Conservation (phyloP, 805 yeast genomes). For the Candida coquimbonensis region DNA sequence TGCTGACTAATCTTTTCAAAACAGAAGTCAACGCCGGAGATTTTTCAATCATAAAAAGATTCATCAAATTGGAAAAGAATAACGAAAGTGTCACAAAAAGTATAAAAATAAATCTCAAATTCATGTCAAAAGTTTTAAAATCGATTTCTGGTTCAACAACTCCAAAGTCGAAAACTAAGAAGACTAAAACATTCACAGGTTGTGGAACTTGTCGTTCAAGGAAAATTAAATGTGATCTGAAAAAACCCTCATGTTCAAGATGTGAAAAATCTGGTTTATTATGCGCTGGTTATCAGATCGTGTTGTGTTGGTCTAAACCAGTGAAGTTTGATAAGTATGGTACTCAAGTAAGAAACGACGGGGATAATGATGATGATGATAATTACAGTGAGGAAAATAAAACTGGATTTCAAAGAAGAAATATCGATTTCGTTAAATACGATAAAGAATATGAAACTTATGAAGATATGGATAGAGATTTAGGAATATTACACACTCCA, state of each 20-base stretch:
- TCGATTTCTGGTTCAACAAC: background rate
- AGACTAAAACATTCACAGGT: conserved; percentile 75
- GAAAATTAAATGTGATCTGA: conserved; percentile 74
- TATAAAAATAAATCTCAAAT: too few species aligned
- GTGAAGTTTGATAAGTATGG: conserved; percentile 43
- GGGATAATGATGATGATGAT: conserved; percentile 11
- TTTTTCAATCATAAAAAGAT: background rate
- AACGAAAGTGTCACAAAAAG: background rate
- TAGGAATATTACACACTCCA: conserved; percentile 46
- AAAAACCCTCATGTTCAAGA: conserved; percentile 61
- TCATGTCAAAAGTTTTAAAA: background rate
- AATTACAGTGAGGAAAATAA: conserved; percentile 24
- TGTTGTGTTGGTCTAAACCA: conserved; percentile 67
- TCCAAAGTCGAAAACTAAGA: conserved; percentile 20
- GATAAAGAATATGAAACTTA: conserved; percentile 62
- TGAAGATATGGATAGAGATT: conserved; percentile 74
- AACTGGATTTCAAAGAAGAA: conserved; percentile 60
- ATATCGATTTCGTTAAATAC: conserved; percentile 69
- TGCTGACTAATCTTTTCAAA: background rate
- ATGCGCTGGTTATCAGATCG: conserved; percentile 82
- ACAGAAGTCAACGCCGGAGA: conserved; percentile 3
- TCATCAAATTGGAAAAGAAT: conserved; percentile 1
- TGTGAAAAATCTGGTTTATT: conserved; percentile 59
- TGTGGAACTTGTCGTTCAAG: conserved; percentile 83
- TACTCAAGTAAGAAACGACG: conserved; percentile 21